Base-by-base conservation (phyloP, 345 rosid genomes). In the Dipteronia dyeriana region DNA sequence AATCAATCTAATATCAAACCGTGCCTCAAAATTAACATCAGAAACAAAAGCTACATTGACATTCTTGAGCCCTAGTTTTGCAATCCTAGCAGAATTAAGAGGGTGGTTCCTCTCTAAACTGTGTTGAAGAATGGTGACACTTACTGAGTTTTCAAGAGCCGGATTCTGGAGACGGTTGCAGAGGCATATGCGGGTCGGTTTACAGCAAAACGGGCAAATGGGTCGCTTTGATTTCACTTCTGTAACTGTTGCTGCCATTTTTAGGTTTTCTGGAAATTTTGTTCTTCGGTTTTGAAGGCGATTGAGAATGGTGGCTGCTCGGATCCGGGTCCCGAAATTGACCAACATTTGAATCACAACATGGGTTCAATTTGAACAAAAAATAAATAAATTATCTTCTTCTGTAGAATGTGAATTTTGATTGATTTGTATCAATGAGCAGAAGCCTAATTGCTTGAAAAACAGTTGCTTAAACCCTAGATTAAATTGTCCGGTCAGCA, bases 41-140 rank as follows among this genome's bases (percentile, higher is more conserved):
- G 81, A 87, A 78, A 91, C 95, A 7, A 88, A 81, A 29, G 81
- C 82, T 4, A 90, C 77, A 68, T 65, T 71, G 56, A 92, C 84
- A 76, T 93, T 90, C 76, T 74, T 83, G 81, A 95, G 89, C 66
- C 97, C 98, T 63, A 91, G 70, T 74, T 74, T 95, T 43, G 91
- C 94, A 71, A 95, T 91, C 54, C 93, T 84, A 57, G 92, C 75
- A 59, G 95, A 90, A 82, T 95, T 95, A 75, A 95, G 91, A 0
- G 93, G 94, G 82, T 95, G 95, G 14, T 88, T 93, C 22, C 73
- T 85, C 85, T 95, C 97, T 73, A 86, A 85, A 67, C 87, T 86
- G 72, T 95, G 95, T 74, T 95, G 97, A 66, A 95, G 97, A 23
- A 95, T 87, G 78, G 92, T 90, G 39, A 95, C 80, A 75, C 82